phyloP scores from a whole-genome alignment of 2,329 filamentous ascomycete species.

The Verticillium nonalfalfae region DNA sequence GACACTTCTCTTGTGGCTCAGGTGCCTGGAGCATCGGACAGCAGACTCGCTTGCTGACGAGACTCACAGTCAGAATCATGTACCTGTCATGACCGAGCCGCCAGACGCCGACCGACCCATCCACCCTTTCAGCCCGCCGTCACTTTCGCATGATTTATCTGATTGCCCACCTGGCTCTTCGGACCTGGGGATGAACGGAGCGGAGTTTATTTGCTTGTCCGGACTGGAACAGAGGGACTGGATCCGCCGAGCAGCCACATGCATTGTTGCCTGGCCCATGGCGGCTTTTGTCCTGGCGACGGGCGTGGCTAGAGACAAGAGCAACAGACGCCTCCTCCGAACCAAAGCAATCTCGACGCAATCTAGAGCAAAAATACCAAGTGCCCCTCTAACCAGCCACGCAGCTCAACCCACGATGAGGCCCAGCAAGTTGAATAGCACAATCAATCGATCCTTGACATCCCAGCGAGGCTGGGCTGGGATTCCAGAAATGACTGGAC shows the following conservation, averaged over 20 bases:
- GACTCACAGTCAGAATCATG: no score
- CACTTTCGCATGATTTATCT: not conserved
- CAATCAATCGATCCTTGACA: not conserved
- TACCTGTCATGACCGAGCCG: not conserved
- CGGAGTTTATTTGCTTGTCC: not conserved
- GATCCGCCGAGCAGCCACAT: not conserved
- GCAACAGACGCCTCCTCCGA: not conserved
- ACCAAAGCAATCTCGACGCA: not conserved
- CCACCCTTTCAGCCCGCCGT: not conserved
- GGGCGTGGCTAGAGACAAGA: not conserved
- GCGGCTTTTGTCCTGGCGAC: not conserved
- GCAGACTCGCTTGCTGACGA: no score
- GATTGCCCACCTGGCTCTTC: not conserved
- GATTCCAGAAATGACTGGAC: not conserved
- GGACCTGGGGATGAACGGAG: not conserved
- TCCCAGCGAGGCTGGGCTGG: not conserved
- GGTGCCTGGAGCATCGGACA: no score
- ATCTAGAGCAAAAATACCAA: not conserved
- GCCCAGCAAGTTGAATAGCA: no score
- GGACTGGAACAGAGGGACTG: not conserved
- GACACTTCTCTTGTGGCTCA: not conserved
- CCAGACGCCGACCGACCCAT: not conserved
- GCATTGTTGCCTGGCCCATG: not conserved
- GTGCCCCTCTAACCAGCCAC: not conserved
- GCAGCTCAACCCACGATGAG: no score